These are phyloP conservation scores for Aschersonia sp. DNA, from an alignment of 2,329 filamentous ascomycete species.

Conservation along the genomic window DNA sequence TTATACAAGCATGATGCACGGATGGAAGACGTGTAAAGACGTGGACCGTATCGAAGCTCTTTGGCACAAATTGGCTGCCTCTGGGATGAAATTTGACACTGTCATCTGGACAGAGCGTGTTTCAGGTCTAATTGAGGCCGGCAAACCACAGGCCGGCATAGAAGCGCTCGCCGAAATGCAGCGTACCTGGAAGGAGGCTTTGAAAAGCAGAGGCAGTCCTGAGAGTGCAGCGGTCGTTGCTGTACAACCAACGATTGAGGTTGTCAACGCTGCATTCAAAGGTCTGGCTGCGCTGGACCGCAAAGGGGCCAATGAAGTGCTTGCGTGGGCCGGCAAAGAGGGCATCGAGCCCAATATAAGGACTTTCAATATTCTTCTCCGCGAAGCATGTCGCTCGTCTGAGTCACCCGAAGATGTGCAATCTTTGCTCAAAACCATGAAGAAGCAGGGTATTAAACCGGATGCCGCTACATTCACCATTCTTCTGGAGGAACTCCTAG, in stretches of 20 bases:
- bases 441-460: constrained; percentile 33
- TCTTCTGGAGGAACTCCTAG: constrained; percentile 46
- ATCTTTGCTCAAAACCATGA: constrained; percentile 45
- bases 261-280: constrained; percentile 57
- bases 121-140: constrained; percentile 45
- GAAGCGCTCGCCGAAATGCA: constrained; percentile 53
- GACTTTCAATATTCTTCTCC: constrained; percentile 58
- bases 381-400: constrained; percentile 35
- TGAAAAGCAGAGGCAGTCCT: constrained; percentile 11
- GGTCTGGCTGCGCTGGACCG: constrained; percentile 41
- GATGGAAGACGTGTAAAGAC: constrained; percentile 49
- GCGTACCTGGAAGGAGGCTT: constrained; percentile 35
- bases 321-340: constrained; percentile 43
- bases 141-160: constrained; percentile 41
- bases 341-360: constrained; percentile 41
- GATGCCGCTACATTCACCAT: constrained; percentile 62
- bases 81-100: constrained; percentile 46
- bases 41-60: constrained; percentile 45
- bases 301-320: constrained; percentile 34
- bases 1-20: constrained; percentile 61
- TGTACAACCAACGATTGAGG: constrained; percentile 45
- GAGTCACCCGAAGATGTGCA: constrained; percentile 32
- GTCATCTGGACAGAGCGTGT: constrained; percentile 59
- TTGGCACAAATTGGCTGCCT: constrained; percentile 48
- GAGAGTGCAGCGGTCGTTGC: constrained; percentile 18